Base-by-base conservation (phyloP, 129 eudicot genomes). In the Rutidosis leptorrhynchoides region DNA sequence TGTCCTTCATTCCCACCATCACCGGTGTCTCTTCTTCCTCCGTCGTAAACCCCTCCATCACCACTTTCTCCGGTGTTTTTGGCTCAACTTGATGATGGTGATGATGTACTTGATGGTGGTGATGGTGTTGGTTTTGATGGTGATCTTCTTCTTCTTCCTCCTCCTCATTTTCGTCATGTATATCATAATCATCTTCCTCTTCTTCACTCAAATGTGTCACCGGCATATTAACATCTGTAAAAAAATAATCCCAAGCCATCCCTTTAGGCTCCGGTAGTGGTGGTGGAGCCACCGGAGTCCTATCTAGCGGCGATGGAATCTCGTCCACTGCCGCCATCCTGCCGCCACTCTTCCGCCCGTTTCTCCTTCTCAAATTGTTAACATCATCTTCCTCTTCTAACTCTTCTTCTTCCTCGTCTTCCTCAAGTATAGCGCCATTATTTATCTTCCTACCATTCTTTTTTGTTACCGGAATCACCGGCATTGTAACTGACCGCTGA, bases 211-310 rank as follows among this genome's bases (percentile, higher is more conserved):
- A 54, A 49, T 68, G 21, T 2, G 79, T 54, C 25, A 59, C 84
- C 3, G 74, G 77, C 77, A 84, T 77, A 19, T 78, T 77, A 22
- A 78, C 97, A 51, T 54, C 82, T 73, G 58, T 78, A 30, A 79
- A 81, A 58, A 93, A 88, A 54, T 88, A 93, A 65, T 88, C 98
- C 98, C 98, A 93, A 1, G 96, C 85, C 87, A 70, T 74, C 55
- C 90, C 87, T 72, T 81, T 78, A 0, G 59, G 27, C 49, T 84
- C 94, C 1, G 87, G 85, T 4, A 84, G 91, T 10, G 85, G 90
- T 7, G 85, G 84, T 0, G 85, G 86, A 1, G 86, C 71, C 67
- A 54, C 70, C 9, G 83, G 89, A 20, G 84, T 80, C 27, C 69
- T 72, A 28, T 73, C 66, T 19, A 79, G 70, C 11, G 77, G 64